Conservation (phyloP, 371 early-diverging fungal species). For the Haplosporangium sp. region DNA sequence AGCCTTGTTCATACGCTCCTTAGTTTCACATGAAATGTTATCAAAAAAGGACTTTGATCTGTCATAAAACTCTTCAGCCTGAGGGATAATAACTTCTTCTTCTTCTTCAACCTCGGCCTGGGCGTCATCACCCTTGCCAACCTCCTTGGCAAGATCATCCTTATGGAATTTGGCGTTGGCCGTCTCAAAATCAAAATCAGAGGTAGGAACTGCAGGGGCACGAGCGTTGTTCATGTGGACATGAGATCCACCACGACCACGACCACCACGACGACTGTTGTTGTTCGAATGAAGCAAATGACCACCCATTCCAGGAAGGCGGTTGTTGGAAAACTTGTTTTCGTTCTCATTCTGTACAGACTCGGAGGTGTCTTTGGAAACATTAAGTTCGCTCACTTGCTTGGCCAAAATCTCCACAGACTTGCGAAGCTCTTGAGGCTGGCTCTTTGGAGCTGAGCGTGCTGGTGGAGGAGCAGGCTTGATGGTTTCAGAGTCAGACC, state of each 20-base stretch:
- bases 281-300: constrained; percentile 57
- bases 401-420: constrained; percentile 69
- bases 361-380: constrained; percentile 51
- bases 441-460: constrained; percentile 38
- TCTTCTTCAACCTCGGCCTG: constrained; percentile 61
- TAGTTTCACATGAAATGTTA: constrained; percentile 96
- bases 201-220: constrained; percentile 77
- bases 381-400: constrained; percentile 67
- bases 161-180: constrained; percentile 95
- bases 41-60: constrained; percentile 94
- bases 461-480: constrained; percentile 56
- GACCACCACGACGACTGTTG: constrained; percentile 62
- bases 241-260: constrained; percentile 57
- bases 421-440: constrained; percentile 54
- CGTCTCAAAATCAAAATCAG: constrained; percentile 95
- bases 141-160: constrained; percentile 78
- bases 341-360: constrained; percentile 29
- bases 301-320: constrained; percentile 60
- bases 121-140: constrained; percentile 47
- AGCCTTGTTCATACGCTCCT: constrained; percentile 78
- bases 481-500: constrained; percentile 53
- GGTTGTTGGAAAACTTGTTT: constrained; percentile 31
- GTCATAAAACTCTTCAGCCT: constrained; percentile 73
- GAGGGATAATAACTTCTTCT: constrained; percentile 64
- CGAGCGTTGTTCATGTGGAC: constrained; percentile 42